These are phyloP conservation scores for Colletotrichum costaricense DNA, from an alignment of 2,329 filamentous ascomycete genomes.

Conservation along the genomic window DNA sequence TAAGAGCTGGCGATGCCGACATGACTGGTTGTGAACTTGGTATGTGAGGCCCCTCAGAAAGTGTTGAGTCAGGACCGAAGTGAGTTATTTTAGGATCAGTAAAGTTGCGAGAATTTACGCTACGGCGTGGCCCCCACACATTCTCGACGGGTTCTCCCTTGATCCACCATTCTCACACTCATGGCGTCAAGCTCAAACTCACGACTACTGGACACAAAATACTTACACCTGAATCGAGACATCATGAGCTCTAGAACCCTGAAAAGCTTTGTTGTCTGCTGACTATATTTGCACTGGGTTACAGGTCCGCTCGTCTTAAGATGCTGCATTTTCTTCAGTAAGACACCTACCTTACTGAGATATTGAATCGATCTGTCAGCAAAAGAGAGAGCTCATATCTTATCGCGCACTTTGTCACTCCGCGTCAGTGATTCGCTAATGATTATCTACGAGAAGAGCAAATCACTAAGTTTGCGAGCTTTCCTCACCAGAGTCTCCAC, in stretches of 20 bases:
- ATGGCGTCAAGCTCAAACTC: background rate
- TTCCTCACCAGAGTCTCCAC: background rate
- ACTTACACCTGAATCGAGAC: too few relatives aligned
- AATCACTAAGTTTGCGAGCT: background rate
- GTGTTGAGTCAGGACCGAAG: slow-evolving; percentile 22
- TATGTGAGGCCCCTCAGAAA: background rate
- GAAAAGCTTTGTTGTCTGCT: too few relatives aligned
- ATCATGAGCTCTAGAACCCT: too few relatives aligned
- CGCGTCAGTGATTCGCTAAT: background rate
- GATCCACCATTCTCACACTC: slow-evolving; percentile 12
- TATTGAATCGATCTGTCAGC: background rate
- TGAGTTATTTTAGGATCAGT: slow-evolving; percentile 31
- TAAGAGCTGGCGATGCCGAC: slow-evolving; percentile 14
- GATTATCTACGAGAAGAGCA: background rate
- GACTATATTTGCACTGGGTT: too few relatives aligned
- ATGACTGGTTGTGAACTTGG: background rate
- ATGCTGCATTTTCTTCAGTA: too few relatives aligned
- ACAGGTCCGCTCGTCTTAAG: too few relatives aligned
- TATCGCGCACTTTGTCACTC: background rate
- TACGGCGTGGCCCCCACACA: slow-evolving; percentile 3
- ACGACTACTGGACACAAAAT: background rate
- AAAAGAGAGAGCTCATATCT: background rate
- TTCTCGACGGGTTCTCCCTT: background rate
- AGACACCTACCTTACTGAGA: too few relatives aligned
- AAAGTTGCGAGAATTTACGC: slow-evolving; percentile 32